These are phyloP conservation scores for Cyclotella atomus DNA, from an alignment of 108 stramenopile genomes.

Conservation along the genomic window DNA sequence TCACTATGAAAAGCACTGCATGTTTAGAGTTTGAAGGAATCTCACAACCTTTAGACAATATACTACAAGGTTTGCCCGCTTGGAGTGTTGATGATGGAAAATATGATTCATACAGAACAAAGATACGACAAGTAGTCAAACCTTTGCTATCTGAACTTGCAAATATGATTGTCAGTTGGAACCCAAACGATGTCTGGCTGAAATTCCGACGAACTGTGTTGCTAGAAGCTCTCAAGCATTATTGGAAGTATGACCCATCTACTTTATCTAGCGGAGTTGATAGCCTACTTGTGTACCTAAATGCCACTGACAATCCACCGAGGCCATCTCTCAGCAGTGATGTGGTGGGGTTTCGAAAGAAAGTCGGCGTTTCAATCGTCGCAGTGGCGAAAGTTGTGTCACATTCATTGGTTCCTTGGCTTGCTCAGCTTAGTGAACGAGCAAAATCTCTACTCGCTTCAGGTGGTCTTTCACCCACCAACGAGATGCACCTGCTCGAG, in stretches of 20 bases:
- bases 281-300: conserved; percentile 68
- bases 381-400: conserved; percentile 79
- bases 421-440: conserved; percentile 79
- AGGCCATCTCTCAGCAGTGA: conserved; percentile 59
- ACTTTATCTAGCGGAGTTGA: conserved; percentile 80
- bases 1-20: conserved; percentile 71
- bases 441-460: conserved; percentile 66
- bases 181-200: conserved; percentile 79
- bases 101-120: conserved; percentile 39
- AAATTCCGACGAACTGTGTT: conserved; percentile 75
- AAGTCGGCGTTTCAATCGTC: conserved; percentile 78
- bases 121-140: conserved; percentile 56
- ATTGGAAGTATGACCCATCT: conserved; percentile 84
- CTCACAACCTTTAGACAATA: conserved; percentile 77
- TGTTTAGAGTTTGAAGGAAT: conserved; percentile 78
- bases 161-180: conserved; percentile 71
- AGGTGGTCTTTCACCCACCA: conserved; percentile 66
- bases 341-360: conserved; percentile 76
- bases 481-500: conserved; percentile 89
- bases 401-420: conserved; percentile 81
- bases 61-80: conserved; percentile 71
- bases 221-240: conserved; percentile 72
- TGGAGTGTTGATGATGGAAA: conserved; percentile 63
- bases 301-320: conserved; percentile 52
- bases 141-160: conserved; percentile 69